Evolutionary conservation across 176 grass and related monocot species (phyloP), one percentile per base, ranked within the genome.

Genomic region (Musa troglodytarum): DNA sequence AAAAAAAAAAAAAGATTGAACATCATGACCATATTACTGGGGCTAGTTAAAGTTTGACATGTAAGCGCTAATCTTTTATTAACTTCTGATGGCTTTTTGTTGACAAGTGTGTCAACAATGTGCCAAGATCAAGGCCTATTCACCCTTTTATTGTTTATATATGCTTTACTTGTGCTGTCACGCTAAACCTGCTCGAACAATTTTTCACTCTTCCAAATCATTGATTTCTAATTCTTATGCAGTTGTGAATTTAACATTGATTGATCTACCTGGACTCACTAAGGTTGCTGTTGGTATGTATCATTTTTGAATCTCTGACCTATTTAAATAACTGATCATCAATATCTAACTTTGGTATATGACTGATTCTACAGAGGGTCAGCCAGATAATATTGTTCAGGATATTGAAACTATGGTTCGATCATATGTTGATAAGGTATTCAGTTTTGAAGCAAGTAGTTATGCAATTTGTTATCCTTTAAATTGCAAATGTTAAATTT

Each of bases 221-320:
- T 73, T 77, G 50, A 43, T 77, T 64, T 19, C 8, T 65, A 11
- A 68, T 29, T 54, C 23, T 19, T 59, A 20, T 76, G 59, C 90
- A 92, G 90, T 92, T 87, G 90, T 92, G 76, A 92, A 92, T 52
- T 85, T 92, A 85, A 92, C 90, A 11, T 66, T 92, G 84, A 85
- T 92, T 83, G 90, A 92, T 89, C 81, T 92, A 61, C 90, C 90
- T 0, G 90, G 90, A 25, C 78, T 92, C 57, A 92, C 90, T 50
- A 92, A 92, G 79, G 90, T 92, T 85, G 90, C 90, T 83, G 76
- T 92, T 68, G 90, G 90, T 92, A 89, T 69, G 78, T 62, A 81
- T 9, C 66, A 8, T 11, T 53, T 62, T 69, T 80, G 64, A 57
- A 25, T 49, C 72, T 14, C 72, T 49, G 53, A 57, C 51, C 25